phyloP scores from a whole-genome alignment of 352 stramenopile species.

The Globisporangium perplexum region DNA sequence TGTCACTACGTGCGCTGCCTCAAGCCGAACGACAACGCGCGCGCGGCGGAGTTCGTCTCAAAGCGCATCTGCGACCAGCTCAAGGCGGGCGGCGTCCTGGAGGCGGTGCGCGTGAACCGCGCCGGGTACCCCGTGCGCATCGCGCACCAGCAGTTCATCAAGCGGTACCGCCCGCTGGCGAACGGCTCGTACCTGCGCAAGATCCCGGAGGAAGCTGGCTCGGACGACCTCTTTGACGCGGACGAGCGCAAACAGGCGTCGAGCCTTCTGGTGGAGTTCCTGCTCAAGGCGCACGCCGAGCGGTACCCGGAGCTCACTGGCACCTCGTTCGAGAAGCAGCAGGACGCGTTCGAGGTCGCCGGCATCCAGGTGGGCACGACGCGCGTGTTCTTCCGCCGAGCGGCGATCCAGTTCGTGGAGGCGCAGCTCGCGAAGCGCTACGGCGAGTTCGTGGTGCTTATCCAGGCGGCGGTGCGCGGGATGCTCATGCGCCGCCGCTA shows the following conservation, averaged over 20 bases:
- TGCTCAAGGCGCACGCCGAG: constrained; percentile 63
- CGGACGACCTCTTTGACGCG: constrained; percentile 47
- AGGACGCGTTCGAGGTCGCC: constrained; percentile 36
- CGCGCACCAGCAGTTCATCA: constrained; percentile 89
- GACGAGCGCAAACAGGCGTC: constrained; percentile 49
- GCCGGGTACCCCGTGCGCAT: constrained; percentile 97
- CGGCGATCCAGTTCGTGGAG: constrained; percentile 83
- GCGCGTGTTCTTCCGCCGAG: constrained; percentile 80
- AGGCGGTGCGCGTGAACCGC: constrained; percentile 97
- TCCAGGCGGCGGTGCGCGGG: constrained; percentile 64
- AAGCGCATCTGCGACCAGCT: constrained; percentile 96
- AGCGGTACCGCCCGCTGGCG: constrained; percentile 82
- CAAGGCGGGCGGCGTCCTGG: constrained; percentile 97
- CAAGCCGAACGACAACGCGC: constrained; percentile 97
- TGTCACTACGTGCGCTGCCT: constrained; percentile 99
- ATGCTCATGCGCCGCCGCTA: constrained; percentile 48
- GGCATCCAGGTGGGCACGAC: constrained; percentile 78
- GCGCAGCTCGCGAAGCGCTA: constrained; percentile 82
- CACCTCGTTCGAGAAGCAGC: constrained; percentile 26
- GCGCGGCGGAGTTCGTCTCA: constrained; percentile 71
- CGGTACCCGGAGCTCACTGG: constrained; percentile 50
- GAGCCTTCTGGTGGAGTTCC: constrained; percentile 53
- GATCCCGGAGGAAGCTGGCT: constrained; percentile 46
- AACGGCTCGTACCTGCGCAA: constrained; percentile 57
- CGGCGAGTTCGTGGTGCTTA: constrained; percentile 82